These are phyloP conservation scores for Chlorella vulgaris DNA, from an alignment of 139 green algal genomes.

Conservation along the genomic window DNA sequence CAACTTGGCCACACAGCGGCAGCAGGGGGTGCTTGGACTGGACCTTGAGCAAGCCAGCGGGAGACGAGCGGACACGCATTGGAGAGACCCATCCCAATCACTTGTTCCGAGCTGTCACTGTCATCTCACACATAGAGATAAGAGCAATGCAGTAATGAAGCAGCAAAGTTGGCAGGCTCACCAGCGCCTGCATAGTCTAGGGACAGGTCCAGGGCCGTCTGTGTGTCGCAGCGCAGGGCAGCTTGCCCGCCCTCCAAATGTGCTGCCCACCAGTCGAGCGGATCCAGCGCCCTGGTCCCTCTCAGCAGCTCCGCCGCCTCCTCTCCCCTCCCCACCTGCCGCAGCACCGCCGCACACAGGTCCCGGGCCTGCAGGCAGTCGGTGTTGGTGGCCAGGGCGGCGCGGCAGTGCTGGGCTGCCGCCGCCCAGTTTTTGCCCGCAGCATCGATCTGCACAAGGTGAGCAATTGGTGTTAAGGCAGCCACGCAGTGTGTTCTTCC, in stretches of 20 bases:
- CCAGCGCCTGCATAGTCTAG: slow-evolving; percentile 17
- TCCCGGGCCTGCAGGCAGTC: slow-evolving; percentile 13
- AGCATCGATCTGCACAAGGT: background rate
- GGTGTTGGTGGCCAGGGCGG: slow-evolving; percentile 16
- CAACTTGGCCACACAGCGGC: too few relatives aligned
- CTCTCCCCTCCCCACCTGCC: background rate
- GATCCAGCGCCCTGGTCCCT: background rate
- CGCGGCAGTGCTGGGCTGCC: background rate
- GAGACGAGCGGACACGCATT: too few relatives aligned
- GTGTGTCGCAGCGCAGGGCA: background rate
- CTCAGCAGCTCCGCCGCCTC: background rate
- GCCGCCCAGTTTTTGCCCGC: background rate
- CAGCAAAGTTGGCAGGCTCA: background rate
- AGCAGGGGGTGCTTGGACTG: too few relatives aligned
- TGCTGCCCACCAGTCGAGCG: slow-evolving; percentile 18
- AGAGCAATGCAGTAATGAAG: background rate
- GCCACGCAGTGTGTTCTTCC: too few relatives aligned
- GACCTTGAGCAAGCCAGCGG: too few relatives aligned
- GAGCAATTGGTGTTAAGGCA: too few relatives aligned
- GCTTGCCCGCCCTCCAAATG: background rate
- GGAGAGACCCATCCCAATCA: too few relatives aligned
- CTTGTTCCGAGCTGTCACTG: too few relatives aligned
- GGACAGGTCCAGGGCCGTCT: slow-evolving; percentile 4
- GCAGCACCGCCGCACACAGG: slow-evolving; percentile 12
- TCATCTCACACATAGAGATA: too few relatives aligned